Conservation (phyloP, 73 alveolate species). For the Paramecium bursaria region DNA sequence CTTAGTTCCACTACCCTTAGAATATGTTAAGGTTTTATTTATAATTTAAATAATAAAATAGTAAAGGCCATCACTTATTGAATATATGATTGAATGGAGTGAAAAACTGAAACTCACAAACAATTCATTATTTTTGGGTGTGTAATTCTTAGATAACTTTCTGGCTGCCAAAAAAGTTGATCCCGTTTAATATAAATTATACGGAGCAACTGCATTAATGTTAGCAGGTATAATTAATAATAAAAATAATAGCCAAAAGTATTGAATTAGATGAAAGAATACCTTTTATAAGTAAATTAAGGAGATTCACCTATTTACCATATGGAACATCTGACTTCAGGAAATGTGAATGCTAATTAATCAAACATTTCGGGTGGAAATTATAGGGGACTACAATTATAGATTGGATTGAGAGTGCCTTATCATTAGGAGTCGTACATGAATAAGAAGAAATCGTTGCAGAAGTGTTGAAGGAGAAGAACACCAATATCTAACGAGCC, state of each 20-base stretch:
- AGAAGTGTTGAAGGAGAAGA: conserved; percentile 59
- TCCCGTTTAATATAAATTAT: conserved; percentile 20
- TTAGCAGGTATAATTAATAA: conserved; percentile 57
- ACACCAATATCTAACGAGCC: conserved; percentile 3
- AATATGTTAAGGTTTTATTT: conserved; percentile 3
- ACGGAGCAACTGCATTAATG: conserved; percentile 69
- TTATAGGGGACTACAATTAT: conserved; percentile 59
- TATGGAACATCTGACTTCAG: conserved; percentile 53
- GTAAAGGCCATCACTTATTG: conserved; percentile 34
- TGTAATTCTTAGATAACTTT: conserved; percentile 47
- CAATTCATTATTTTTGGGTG: conserved; percentile 43
- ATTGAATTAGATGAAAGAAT: conserved; percentile 72
- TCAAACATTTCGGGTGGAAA: conserved; percentile 64
- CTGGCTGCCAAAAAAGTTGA: conserved; percentile 13
- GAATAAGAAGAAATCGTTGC: conserved; percentile 35
- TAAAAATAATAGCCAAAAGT: conserved; percentile 38
- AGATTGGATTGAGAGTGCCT: conserved; percentile 58
- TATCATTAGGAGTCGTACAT: conserved; percentile 46
- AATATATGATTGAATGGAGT: conserved; percentile 60
- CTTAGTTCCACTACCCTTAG: neutral
- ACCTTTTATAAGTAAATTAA: conserved; percentile 65
- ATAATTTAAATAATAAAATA: neutral
- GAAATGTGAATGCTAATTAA: conserved; percentile 47
- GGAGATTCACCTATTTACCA: conserved; percentile 61
- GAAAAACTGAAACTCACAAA: conserved; percentile 19